Percentiles rank a stretch among this genome's conserved stretches.
These are phyloP conservation scores for Anthracocystis panici-leucophaei DNA, from an alignment of 1,284 basidiomycete genomes.

Conservation along the genomic window DNA sequence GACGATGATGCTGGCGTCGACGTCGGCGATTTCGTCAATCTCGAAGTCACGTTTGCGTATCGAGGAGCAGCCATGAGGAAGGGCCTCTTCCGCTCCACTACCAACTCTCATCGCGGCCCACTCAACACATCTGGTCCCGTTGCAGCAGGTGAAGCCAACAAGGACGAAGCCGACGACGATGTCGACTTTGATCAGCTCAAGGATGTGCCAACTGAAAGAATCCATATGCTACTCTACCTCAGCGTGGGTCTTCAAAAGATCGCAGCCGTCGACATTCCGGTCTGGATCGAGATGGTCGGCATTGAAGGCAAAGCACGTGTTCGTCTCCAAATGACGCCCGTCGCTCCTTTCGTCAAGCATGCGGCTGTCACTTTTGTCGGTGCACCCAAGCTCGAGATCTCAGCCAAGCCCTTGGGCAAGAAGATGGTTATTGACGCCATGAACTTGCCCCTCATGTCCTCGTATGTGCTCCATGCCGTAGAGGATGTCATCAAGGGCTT, in stretches of 20 bases:
- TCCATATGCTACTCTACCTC: constrained; percentile 62
- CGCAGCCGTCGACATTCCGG: constrained; percentile 62
- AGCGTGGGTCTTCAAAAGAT: constrained; percentile 64
- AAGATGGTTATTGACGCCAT: constrained; percentile 67
- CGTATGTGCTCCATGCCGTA: constrained; percentile 58
- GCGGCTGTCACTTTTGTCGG: constrained; percentile 63
- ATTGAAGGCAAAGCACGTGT: constrained; percentile 64
- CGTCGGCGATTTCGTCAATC: constrained; percentile 60
- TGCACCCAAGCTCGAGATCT: constrained; percentile 61
- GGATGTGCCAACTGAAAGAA: constrained; percentile 44
- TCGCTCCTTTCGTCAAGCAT: constrained; percentile 63
- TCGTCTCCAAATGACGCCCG: constrained; percentile 61
- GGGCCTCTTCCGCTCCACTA: constrained; percentile 28
- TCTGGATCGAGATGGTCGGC: constrained; percentile 65
- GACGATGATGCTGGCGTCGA: constrained; percentile 43
- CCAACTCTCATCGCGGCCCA: constrained; percentile 21
- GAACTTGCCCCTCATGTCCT: constrained; percentile 64
- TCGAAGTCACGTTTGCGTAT: constrained; percentile 63
- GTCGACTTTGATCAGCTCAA: constrained; percentile 33
- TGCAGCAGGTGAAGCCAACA: constrained; percentile 16
- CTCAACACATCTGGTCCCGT: constrained; percentile 22
- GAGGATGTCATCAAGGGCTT: constrained; percentile 63
- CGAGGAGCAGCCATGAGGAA: constrained; percentile 46
- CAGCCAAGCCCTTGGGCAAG: constrained; percentile 62
- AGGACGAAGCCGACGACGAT: constrained; percentile 14